Evolutionary conservation across 805 yeast species (phyloP), one percentile per base, ranked within the genome.

Genomic region (Myxozyma udenii): DNA sequence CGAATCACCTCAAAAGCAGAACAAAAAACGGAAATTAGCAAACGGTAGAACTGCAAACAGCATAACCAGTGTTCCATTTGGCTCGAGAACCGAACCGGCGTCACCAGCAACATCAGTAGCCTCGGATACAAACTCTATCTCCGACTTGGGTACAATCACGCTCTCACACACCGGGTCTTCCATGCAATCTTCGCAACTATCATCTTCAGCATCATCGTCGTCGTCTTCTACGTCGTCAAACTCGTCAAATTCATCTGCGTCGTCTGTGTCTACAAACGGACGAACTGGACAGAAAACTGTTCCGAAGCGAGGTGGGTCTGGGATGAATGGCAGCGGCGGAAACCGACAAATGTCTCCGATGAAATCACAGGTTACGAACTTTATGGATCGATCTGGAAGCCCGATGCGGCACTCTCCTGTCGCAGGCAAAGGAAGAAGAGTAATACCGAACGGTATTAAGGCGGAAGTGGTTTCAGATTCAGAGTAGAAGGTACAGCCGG

Each of bases 291-390:
- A n/a, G n/a, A n/a, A n/a, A n/a, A n/a, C n/a, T n/a, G n/a, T n/a
- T n/a, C n/a, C n/a, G n/a, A n/a, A n/a, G n/a, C n/a, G n/a, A n/a
- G n/a, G n/a, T n/a, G n/a, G n/a, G n/a, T n/a, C n/a, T n/a, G n/a
- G n/a, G n/a, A n/a, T n/a, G n/a, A n/a, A n/a, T n/a, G n/a, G n/a
- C n/a, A n/a, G n/a, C 5, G 28, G 40, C 22, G 33, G 12, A 28
- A 14, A 14, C 14, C 33, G 33, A 4, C 37, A 26, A n/a, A 28
- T 32, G 44, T 44, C 49, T 9, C 52, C 50, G 2, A 39, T 45
- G 18, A 52, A 48, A 32, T 51, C 57, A 5, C 57, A 52, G 41
- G 53, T 52, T 7, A 44, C 53, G 19, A 52, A 52, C 24, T 52
- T 52, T 25, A 42, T 52, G 6, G 50, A 48, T 24, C 53, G 57